Conservation (phyloP, 1,139 yeast species). For the Entelexis sorbosivorans region DNA sequence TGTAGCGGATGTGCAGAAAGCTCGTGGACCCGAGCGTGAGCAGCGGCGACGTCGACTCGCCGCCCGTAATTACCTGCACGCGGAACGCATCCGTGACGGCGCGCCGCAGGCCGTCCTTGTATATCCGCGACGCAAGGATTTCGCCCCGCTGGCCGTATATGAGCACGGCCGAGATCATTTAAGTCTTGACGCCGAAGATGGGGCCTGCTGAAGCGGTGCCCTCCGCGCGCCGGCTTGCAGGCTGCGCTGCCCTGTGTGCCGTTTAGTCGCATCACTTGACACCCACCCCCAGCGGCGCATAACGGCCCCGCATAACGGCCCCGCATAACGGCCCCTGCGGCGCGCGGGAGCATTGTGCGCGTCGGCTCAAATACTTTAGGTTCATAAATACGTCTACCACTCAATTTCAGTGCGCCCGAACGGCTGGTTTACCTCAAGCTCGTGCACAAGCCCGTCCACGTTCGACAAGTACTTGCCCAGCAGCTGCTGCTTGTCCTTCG, state of each 20-base stretch:
- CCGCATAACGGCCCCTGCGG: no score
- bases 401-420: slow-evolving; percentile 40
- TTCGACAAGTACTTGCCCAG: slow-evolving; percentile 40
- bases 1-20: slow-evolving; percentile 65
- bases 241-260: not conserved
- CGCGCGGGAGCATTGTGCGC: no score
- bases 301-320: no score
- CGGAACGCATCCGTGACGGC: slow-evolving; percentile 84
- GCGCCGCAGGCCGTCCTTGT: slow-evolving; percentile 56
- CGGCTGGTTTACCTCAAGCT: slow-evolving; percentile 38
- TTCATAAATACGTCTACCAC: slow-evolving; percentile 29
- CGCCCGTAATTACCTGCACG: slow-evolving; percentile 68
- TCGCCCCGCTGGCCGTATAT: slow-evolving; percentile 75
- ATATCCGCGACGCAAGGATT: slow-evolving; percentile 64
- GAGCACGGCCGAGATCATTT: slow-evolving; percentile 70
- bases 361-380: no score
- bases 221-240: not conserved
- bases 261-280: slow-evolving; percentile 4
- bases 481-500: slow-evolving; percentile 45
- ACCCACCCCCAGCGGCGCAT: no score
- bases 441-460: slow-evolving; percentile 40
- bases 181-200: not conserved
- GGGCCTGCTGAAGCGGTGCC: not conserved
- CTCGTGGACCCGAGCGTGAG: slow-evolving; percentile 88
- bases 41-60: slow-evolving; percentile 63